phyloP scores from a whole-genome alignment of 345 rosid species.

The Eucalyptus lansdowneana region DNA sequence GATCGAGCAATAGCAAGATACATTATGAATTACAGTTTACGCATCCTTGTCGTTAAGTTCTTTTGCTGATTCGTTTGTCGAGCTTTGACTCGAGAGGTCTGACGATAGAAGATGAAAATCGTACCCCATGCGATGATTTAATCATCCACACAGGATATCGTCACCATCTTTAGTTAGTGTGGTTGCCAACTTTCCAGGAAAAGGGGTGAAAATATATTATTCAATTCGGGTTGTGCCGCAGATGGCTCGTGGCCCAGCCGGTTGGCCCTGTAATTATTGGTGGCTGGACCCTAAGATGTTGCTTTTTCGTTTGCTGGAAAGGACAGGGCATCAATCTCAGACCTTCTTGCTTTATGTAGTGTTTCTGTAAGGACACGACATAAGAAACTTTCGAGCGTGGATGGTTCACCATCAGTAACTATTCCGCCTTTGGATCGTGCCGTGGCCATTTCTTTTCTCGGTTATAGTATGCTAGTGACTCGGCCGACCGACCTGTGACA shows the following conservation, averaged over 20 bases:
- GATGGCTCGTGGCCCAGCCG: not conserved
- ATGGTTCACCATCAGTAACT: not conserved
- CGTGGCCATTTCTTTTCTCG: not conserved
- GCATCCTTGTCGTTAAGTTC: not conserved
- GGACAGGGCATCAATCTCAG: not conserved
- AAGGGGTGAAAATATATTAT: not conserved
- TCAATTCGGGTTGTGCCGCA: not conserved
- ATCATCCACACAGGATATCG: not conserved
- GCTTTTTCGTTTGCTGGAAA: not conserved
- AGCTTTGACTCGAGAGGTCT: not conserved
- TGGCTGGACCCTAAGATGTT: not conserved
- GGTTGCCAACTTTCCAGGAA: not conserved
- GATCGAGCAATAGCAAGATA: not conserved
- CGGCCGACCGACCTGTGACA: too few relatives aligned
- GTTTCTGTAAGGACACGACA: not conserved
- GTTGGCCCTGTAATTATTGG: not conserved
- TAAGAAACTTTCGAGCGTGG: not conserved
- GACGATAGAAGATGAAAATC: not conserved
- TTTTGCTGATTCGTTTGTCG: not conserved
- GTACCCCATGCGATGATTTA: not conserved
- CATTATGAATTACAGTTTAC: not conserved
- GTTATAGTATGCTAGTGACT: not conserved
- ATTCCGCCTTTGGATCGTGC: not conserved
- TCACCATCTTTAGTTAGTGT: not conserved
- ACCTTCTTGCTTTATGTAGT: not conserved